Evolutionary conservation across 1,284 basidiomycete species (phyloP).

Genomic region (Cystobasidium pallidum): DNA sequence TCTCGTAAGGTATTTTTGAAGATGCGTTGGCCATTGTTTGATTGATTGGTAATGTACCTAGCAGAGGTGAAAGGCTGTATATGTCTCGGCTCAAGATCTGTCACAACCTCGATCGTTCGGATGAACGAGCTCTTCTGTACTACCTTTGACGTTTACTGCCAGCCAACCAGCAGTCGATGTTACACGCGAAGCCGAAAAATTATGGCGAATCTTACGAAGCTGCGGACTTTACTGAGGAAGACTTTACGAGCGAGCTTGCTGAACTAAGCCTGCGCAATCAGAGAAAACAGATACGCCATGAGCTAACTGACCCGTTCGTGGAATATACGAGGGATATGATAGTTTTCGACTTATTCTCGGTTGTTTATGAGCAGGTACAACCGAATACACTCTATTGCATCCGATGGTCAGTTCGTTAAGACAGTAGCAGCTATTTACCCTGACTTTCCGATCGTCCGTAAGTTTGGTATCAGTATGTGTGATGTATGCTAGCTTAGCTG

Average conservation of each 20-base stretch:
- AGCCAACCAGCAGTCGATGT: conserved; percentile 4
- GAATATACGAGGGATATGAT: too few species aligned
- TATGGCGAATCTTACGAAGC: background rate
- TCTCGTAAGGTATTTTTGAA: conserved; percentile 34
- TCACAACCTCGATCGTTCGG: background rate
- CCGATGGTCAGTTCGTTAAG: conserved; percentile 73
- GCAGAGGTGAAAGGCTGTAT: background rate
- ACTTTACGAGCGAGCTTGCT: background rate
- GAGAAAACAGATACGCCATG: conserved; percentile 36
- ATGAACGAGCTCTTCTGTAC: too few species aligned
- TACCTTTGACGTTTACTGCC: too few species aligned
- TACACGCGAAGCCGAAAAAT: background rate
- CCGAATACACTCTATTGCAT: conserved; percentile 78
- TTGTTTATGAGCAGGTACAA: conserved; percentile 67
- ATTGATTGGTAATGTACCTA: background rate
- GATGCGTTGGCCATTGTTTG: conserved; percentile 4
- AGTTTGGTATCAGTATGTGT: background rate
- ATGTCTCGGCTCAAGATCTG: background rate
- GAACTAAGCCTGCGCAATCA: conserved; percentile 32
- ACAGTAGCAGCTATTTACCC: conserved; percentile 65
- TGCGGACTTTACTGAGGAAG: conserved; percentile 15
- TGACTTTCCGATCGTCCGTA: conserved; percentile 69
- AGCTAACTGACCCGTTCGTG: conserved; percentile 43
- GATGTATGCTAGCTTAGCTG: conserved; percentile 22
- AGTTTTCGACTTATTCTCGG: too few species aligned